phyloP scores from a whole-genome alignment of 2,329 filamentous ascomycete species.

The Cercospora sesami region DNA sequence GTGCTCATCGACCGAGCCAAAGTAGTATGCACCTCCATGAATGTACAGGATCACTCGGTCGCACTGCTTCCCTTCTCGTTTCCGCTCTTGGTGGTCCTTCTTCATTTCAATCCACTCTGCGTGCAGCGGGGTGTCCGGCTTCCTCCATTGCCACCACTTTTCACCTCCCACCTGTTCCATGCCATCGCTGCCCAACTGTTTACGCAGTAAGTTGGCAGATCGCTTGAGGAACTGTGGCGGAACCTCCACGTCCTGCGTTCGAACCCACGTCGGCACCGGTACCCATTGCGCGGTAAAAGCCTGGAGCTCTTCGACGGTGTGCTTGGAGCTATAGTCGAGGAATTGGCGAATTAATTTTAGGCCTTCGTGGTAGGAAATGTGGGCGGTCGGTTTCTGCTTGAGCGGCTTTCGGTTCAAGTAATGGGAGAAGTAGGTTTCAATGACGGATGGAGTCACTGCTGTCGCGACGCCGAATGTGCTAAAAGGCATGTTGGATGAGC shows the following conservation, averaged over 20 bases:
- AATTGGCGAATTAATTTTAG: constrained; percentile 85
- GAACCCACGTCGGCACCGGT: constrained; percentile 84
- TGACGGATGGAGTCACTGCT: constrained; percentile 82
- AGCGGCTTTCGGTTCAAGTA: constrained; percentile 78
- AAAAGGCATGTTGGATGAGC: constrained; percentile 55
- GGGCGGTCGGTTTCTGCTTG: constrained; percentile 77
- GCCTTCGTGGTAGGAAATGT: constrained; percentile 92
- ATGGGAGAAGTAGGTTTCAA: constrained; percentile 86
- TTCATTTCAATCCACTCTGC: constrained; percentile 98
- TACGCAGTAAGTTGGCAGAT: constrained; percentile 66
- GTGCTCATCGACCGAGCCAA: constrained; percentile 93
- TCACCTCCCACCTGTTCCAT: constrained; percentile 74
- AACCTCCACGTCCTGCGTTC: constrained; percentile 68
- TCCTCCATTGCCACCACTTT: constrained; percentile 88
- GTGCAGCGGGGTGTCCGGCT: constrained; percentile 63
- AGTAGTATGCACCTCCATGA: constrained; percentile 93
- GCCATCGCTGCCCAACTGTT: constrained; percentile 76
- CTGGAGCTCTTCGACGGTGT: constrained; percentile 91
- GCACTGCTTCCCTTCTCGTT: constrained; percentile 55
- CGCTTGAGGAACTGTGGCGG: constrained; percentile 62
- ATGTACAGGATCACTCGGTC: constrained; percentile 88
- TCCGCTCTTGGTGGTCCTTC: constrained; percentile 71
- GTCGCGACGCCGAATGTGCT: constrained; percentile 79
- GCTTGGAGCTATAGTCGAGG: constrained; percentile 77
- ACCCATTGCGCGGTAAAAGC: constrained; percentile 91